These are phyloP conservation scores for Helotiales sp. DNA, from an alignment of 2,329 filamentous ascomycete species.

Conservation along the genomic window DNA sequence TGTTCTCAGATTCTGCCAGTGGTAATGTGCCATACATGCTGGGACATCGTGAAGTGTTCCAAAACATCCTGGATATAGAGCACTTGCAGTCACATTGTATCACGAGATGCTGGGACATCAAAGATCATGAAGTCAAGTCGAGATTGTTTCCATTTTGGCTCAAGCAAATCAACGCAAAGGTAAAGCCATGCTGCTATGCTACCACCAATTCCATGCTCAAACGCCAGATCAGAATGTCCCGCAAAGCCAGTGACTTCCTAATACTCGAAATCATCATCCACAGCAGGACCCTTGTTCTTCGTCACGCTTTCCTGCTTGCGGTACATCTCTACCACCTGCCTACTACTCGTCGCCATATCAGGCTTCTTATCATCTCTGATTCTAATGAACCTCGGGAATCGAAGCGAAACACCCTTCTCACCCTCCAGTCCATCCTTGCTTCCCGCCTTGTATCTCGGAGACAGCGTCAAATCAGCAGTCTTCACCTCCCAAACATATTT, in stretches of 20 bases:
- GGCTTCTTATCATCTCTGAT: constrained; percentile 93
- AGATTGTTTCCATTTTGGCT: too few relatives aligned
- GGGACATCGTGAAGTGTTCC: too few relatives aligned
- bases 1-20: too few relatives aligned
- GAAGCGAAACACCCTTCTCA: constrained; percentile 78
- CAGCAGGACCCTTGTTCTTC: constrained; percentile 81
- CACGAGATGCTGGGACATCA: too few relatives aligned
- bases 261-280: constrained; percentile 98
- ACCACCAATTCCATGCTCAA: not conserved
- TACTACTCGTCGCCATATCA: constrained; percentile 80
- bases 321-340: constrained; percentile 96
- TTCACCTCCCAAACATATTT: constrained; percentile 96
- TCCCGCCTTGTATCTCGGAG: constrained; percentile 90
- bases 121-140: too few relatives aligned
- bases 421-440: constrained; percentile 76
- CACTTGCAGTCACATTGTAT: too few relatives aligned
- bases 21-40: too few relatives aligned
- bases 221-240: not conserved
- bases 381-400: constrained; percentile 93
- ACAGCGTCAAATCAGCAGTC: constrained; percentile 91
- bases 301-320: constrained; percentile 82
- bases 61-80: too few relatives aligned
- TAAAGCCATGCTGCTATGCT: not conserved
- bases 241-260: constrained; percentile 40
- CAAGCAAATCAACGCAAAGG: too few relatives aligned